Conservation (phyloP, 768 basidiomycete genomes). For the Leccinum pellstonianum region DNA sequence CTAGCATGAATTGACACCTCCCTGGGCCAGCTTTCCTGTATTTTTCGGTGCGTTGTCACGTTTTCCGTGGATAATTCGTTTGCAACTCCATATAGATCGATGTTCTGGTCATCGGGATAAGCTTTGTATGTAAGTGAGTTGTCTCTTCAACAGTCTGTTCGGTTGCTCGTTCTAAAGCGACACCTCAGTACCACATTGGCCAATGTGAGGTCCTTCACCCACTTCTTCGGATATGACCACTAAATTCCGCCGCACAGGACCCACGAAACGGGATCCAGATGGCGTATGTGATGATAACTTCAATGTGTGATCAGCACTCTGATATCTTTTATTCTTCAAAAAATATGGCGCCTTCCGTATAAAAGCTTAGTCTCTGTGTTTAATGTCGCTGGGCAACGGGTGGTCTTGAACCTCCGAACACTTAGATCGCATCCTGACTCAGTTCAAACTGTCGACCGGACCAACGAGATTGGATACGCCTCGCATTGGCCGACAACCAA, state of each 20-base stretch:
- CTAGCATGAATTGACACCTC: not conserved
- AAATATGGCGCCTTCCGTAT: no score
- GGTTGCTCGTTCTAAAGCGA: not conserved
- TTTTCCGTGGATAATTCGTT: not conserved
- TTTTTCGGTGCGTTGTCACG: not conserved
- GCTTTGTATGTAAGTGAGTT: slow-evolving; percentile 9
- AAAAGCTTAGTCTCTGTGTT: no score
- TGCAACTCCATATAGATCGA: not conserved
- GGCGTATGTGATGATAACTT: slow-evolving; percentile 1
- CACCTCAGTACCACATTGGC: not conserved
- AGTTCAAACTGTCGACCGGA: not conserved
- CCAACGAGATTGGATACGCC: not conserved
- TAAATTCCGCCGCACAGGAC: not conserved
- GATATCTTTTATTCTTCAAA: no score
- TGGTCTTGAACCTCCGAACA: slow-evolving; percentile 17
- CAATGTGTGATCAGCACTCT: not conserved
- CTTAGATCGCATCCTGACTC: not conserved
- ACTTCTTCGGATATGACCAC: not conserved
- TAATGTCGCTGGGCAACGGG: slow-evolving; percentile 14
- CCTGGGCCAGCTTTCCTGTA: not conserved
- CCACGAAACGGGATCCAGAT: slow-evolving; percentile 1
- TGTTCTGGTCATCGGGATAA: not conserved
- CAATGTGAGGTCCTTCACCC: not conserved
- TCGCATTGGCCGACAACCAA: not conserved
- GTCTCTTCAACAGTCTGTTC: not conserved